Conservation (phyloP, 306 rosid genomes). For the Vigna radiata region DNA sequence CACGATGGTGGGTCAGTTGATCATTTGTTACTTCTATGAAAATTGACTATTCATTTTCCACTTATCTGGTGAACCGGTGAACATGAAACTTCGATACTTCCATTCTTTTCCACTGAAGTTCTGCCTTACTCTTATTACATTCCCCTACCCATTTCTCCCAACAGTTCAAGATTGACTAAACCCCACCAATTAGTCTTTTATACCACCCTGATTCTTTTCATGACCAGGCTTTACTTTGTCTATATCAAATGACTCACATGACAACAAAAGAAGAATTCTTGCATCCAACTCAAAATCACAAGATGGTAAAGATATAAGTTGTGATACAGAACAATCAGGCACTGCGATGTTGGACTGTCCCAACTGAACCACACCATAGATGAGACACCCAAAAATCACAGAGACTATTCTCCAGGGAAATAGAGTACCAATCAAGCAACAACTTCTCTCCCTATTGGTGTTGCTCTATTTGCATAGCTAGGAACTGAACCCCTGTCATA, state of each 20-base stretch:
- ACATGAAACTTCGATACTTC: neutral
- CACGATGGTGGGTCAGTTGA: neutral
- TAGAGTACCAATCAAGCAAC: neutral
- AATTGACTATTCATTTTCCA: neutral
- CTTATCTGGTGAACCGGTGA: neutral
- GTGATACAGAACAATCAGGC: neutral
- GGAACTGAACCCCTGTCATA: neutral
- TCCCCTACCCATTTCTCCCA: neutral
- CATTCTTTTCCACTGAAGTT: conserved; percentile 5
- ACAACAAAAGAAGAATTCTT: conserved; percentile 3
- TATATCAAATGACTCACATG: neutral
- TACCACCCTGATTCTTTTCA: neutral
- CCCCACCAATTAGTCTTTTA: neutral
- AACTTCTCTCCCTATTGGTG: neutral
- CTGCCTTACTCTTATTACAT: neutral
- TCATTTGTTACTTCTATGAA: neutral
- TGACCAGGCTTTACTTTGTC: neutral
- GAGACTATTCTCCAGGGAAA: neutral
- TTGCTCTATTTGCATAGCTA: too few species aligned
- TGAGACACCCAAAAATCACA: neutral
- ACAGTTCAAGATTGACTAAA: neutral
- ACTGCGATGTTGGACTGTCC: neutral
- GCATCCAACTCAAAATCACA: conserved; percentile 1
- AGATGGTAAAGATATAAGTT: neutral
- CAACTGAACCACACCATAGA: neutral